Percentiles rank a stretch among this genome's conserved stretches.
Conservation (phyloP, 208 protist genomes). For the Wallacemonas sp. region DNA sequence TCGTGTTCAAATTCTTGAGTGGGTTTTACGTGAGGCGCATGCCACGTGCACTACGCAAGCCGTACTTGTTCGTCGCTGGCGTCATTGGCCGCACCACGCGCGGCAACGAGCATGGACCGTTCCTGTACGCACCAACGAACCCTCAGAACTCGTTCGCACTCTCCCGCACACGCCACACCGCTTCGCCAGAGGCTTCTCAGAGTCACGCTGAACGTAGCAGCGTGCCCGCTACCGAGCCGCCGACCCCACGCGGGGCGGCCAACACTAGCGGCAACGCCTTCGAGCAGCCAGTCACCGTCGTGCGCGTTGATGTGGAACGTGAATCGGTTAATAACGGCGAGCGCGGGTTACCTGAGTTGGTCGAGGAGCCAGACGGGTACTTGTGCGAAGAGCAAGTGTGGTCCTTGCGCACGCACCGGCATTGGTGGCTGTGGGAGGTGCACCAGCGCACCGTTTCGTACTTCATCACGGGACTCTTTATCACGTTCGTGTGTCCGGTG, state of each 20-base stretch:
- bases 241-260: not conserved
- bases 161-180: not conserved
- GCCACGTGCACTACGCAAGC: constrained; percentile 14
- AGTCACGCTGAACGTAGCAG: no score
- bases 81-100: constrained; percentile 26
- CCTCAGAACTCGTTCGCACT: constrained; percentile 24
- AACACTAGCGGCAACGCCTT: not conserved
- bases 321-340: not conserved
- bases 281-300: not conserved
- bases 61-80: constrained; percentile 28
- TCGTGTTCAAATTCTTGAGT: constrained; percentile 39
- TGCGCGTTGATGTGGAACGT: constrained; percentile 4
- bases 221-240: constrained; percentile 5
- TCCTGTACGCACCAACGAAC: constrained; percentile 22
- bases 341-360: not conserved
- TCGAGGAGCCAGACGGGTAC: constrained; percentile 36
- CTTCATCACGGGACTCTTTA: constrained; percentile 36
- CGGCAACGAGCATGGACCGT: constrained; percentile 25
- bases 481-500: constrained; percentile 38
- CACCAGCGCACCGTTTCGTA: constrained; percentile 53
- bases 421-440: constrained; percentile 78
- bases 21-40: constrained; percentile 19
- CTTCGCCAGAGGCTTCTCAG: not conserved
- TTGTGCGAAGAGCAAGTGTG: constrained; percentile 36
- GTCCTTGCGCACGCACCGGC: constrained; percentile 56